Evolutionary conservation across 768 basidiomycete genomes (phyloP), one percentile per base, ranked within the genome.

Genomic region (Asterophora lycoperdoides): DNA sequence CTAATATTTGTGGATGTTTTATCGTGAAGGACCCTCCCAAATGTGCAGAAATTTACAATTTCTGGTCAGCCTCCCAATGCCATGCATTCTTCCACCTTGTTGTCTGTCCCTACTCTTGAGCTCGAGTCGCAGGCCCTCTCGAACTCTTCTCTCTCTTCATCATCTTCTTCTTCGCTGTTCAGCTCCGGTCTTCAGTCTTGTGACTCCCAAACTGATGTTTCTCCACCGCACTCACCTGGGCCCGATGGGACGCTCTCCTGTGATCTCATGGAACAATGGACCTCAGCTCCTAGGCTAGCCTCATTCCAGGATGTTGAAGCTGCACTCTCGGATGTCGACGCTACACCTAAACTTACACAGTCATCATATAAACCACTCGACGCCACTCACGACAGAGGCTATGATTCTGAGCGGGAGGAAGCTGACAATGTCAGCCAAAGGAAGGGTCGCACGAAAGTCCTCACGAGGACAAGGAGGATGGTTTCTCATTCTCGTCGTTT

Each of bases 91-190:
- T 46, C 44, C 15, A 35, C 33, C 6, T 35, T 20, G 8, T 38
- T 20, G 4, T 41, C 47, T 10, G 37, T 51, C 34, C 44, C 49
- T 44, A 18, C 49, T 49, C 15, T 40, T 26, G 57, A 58, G 52
- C 15, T 40, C 32, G 57, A 58, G 52, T 49, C 40, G 52, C 54
- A 51, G 52, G 52, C 47, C 18, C 18, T 53, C 30, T 56, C 57
- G 37, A 49, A 35, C 18, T 58, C 54, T 36, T 51, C 45, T 33
- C 48, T 35, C 39, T 56, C 51, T 35, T 52, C 49, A 30, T 48
- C 52, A 10, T 42, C 26, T 2, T 46, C 54, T 4, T 32, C 29
- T 11, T 57, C 56, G 14, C 28, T 53, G 11, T 56, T 49, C 20
- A 50, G 55, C 20, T 44, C 46, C 17, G 54, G 32, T 26, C 26